Evolutionary conservation across 2,329 filamentous ascomycete genomes (phyloP), one percentile per base, ranked within the genome.

Genomic region (Diatrype stigma): DNA sequence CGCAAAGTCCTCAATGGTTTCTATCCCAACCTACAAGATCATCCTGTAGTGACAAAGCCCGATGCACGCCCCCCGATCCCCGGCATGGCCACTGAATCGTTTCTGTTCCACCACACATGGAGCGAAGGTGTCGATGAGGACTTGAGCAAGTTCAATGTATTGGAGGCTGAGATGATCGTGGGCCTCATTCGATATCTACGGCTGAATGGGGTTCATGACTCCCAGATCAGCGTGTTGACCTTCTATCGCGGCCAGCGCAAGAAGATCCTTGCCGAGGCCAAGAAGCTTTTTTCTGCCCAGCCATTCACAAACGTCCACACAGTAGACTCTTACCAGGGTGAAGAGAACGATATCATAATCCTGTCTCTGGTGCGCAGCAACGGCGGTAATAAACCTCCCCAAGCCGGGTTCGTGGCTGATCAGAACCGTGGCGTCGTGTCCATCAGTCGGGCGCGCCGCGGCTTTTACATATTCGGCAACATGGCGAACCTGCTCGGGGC

Each of bases 181-280:
- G 77, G 76, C 0, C 88, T 96, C 56, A 85, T 85, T 56, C 72
- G 81, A 23, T 88, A 96, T 60, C 79, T 96, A 0, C 66, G 86
- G 1, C 71, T 82, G 52, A 93, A 92, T 55, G 85, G 85, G 0
- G 70, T 86, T 1, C 59, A 71, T 0, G 65, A 79, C 0, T 65
- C 70, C 0, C 75, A 85, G 6, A 91, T 96, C 50, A 96, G 90
- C 0, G 73, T 96, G 3, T 69, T 96, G 46, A 93, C 90, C 0
- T 96, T 94, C 63, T 96, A 96, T 73, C 90, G 89, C 42, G 91
- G 89, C 0, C 92, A 96, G 63, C 78, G 86, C 42, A 87, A 86
- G 57, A 70, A 77, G 2, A 76, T 96, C 2, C 60, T 84, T 0
- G 73, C 71, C 14, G 66, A 70, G 6, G 66, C 86, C 3, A 67